These are phyloP conservation scores for Yamadazyma triangularis DNA, from an alignment of 1,139 yeast genomes.

Conservation along the genomic window DNA sequence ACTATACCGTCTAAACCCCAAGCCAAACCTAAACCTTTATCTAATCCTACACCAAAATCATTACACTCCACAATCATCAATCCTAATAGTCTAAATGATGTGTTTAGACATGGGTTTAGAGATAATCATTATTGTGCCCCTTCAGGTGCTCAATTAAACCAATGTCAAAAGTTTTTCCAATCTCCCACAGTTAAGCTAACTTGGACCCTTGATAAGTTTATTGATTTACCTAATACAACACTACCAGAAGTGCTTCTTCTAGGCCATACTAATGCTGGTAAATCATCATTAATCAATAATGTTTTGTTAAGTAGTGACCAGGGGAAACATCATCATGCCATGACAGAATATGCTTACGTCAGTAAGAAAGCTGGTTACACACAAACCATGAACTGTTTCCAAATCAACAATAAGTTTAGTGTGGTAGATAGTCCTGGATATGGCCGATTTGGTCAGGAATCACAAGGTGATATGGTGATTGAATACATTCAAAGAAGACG, in stretches of 20 bases:
- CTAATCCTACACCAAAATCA: slow-evolving; percentile 7
- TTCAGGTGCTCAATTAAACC: slow-evolving; percentile 1
- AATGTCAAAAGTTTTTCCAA: slow-evolving; percentile 36
- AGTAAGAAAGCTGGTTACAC: slow-evolving; percentile 72
- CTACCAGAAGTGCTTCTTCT: slow-evolving; percentile 68
- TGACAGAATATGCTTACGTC: slow-evolving; percentile 46
- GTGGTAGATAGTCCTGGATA: slow-evolving; percentile 86
- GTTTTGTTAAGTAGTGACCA: slow-evolving; percentile 28
- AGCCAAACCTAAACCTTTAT: background rate
- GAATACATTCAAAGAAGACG: slow-evolving; percentile 54
- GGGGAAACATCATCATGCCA: slow-evolving; percentile 13
- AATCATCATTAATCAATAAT: slow-evolving; percentile 68
- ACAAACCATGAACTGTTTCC: slow-evolving; percentile 69
- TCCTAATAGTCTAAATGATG: slow-evolving; percentile 20
- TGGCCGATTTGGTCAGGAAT: slow-evolving; percentile 57
- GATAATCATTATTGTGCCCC: slow-evolving; percentile 13
- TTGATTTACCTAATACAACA: slow-evolving; percentile 51
- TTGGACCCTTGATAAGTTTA: slow-evolving; percentile 54
- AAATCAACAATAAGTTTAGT: slow-evolving; percentile 57
- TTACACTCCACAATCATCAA: slow-evolving; percentile 14
- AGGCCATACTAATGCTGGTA: slow-evolving; percentile 84
- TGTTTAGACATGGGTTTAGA: slow-evolving; percentile 19
- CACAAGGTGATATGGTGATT: slow-evolving; percentile 66
- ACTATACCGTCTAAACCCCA: background rate
- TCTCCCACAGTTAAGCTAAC: slow-evolving; percentile 43